Evolutionary conservation across 257 asterid species (phyloP), one percentile per base, ranked within the genome.

Genomic region (Rehmannia glutinosa): DNA sequence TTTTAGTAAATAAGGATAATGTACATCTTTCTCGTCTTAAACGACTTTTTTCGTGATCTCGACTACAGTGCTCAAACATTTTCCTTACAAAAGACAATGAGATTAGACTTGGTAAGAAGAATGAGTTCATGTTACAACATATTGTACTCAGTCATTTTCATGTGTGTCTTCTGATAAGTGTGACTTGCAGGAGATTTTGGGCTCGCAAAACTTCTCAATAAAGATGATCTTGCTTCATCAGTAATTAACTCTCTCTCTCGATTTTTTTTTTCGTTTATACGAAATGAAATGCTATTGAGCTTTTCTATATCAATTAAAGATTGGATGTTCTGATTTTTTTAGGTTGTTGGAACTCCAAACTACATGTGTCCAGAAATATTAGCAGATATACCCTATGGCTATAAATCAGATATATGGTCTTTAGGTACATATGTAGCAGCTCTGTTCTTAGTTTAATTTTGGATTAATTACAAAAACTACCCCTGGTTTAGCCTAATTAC

Each of bases 291-390:
- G n/a, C n/a, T n/a, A n/a, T n/a, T n/a, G n/a, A n/a, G n/a, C n/a
- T n/a, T n/a, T n/a, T n/a, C n/a, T n/a, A n/a, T n/a, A n/a, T n/a
- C n/a, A n/a, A n/a, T n/a, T n/a, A n/a, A n/a, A n/a, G n/a, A n/a
- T n/a, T n/a, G n/a, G n/a, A n/a, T n/a, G n/a, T n/a, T n/a, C n/a
- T n/a, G n/a, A n/a, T n/a, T n/a, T n/a, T n/a, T n/a, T 8, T 52
- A 92, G 98, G 84, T 92, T 11, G 98, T 92, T 21, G 97, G 98
- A 19, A 92, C 98, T 54, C 98, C 97, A 57, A 87, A 86, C 75
- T 92, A 92, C 78, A 92, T 92, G 97, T 92, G 98, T 55, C 98
- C 98, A 0, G 98, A 92, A 81, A 91, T 87, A 28, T 87, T 92
- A 39, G 93, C 97, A 20, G 97, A 87, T 70, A 76, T 89, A 75